These are phyloP conservation scores for Cucurbita moschata DNA, from an alignment of 306 rosid genomes.

Conservation along the genomic window DNA sequence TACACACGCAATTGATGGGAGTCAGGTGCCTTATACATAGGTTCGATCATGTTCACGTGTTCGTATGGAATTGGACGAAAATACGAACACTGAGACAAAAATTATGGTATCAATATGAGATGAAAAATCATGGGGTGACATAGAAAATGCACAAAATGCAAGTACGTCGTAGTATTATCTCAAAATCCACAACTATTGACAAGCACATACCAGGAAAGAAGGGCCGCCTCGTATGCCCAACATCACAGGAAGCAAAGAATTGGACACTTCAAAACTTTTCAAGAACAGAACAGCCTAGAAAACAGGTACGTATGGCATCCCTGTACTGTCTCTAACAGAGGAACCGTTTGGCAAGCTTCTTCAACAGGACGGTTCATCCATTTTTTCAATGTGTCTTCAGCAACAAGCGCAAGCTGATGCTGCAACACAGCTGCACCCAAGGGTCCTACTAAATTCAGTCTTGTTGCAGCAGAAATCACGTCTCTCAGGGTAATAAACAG, in stretches of 20 bases:
- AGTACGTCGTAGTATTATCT: too few relatives aligned
- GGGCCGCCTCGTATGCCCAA: not conserved
- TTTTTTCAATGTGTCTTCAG: conserved; percentile 41
- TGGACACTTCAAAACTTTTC: not conserved
- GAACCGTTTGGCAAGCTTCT: conserved; percentile 59
- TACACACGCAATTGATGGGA: too few relatives aligned
- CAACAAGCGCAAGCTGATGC: conserved; percentile 49
- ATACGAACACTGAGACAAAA: too few relatives aligned
- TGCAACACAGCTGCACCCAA: conserved; percentile 71
- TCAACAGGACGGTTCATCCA: conserved; percentile 47
- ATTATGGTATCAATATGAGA: too few relatives aligned
- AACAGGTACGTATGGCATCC: conserved; percentile 77
- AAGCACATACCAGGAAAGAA: not conserved
- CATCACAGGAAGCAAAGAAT: not conserved
- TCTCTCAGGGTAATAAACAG: conserved; percentile 75
- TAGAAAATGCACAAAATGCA: too few relatives aligned
- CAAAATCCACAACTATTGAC: not conserved
- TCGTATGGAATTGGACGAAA: too few relatives aligned
- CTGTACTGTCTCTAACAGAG: conserved; percentile 66
- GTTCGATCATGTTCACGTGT: too few relatives aligned
- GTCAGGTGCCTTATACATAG: too few relatives aligned
- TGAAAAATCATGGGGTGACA: too few relatives aligned
- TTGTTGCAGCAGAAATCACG: conserved; percentile 74
- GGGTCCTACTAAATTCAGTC: conserved; percentile 72
- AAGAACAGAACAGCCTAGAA: conserved; percentile 63